phyloP scores from a whole-genome alignment of 2,329 filamentous ascomycete species.

The Microcyclosporella mali region DNA sequence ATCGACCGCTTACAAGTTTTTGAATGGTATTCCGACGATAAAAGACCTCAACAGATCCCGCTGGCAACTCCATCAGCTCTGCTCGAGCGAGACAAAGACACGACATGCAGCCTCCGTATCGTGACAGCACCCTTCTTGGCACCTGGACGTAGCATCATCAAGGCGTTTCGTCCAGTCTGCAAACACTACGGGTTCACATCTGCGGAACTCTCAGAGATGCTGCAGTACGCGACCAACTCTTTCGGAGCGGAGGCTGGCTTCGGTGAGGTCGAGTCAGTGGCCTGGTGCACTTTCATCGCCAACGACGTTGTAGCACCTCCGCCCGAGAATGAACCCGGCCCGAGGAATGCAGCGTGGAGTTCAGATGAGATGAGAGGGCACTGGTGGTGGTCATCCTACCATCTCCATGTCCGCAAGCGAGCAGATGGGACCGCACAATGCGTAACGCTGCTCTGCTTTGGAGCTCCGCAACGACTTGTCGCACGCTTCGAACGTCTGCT shows the following conservation, averaged over 20 bases:
- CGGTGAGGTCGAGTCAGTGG: not conserved
- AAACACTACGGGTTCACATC: not conserved
- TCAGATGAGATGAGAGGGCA: not conserved
- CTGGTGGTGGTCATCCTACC: constrained; percentile 1
- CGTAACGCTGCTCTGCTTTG: constrained; percentile 9
- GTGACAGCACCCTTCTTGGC: not conserved
- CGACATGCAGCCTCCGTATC: not conserved
- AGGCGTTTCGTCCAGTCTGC: not conserved
- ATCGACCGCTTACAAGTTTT: not conserved
- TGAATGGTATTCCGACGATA: not conserved
- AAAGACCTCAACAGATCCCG: not conserved
- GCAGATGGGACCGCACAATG: constrained; percentile 2
- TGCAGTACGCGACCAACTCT: not conserved
- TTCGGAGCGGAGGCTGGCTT: not conserved
- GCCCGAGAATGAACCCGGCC: not conserved
- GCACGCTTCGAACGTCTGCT: constrained; percentile 3
- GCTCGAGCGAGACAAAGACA: not conserved
- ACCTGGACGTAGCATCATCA: not conserved
- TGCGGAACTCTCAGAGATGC: not conserved
- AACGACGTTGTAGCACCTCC: not conserved
- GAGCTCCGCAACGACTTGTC: not conserved
- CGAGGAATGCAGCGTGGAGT: not conserved
- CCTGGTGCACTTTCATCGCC: not conserved
- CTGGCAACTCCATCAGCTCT: not conserved
- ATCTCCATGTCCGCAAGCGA: constrained; percentile 7